Evolutionary conservation across 257 asterid species (phyloP).

Genomic region (Forsythia viridissima): DNA sequence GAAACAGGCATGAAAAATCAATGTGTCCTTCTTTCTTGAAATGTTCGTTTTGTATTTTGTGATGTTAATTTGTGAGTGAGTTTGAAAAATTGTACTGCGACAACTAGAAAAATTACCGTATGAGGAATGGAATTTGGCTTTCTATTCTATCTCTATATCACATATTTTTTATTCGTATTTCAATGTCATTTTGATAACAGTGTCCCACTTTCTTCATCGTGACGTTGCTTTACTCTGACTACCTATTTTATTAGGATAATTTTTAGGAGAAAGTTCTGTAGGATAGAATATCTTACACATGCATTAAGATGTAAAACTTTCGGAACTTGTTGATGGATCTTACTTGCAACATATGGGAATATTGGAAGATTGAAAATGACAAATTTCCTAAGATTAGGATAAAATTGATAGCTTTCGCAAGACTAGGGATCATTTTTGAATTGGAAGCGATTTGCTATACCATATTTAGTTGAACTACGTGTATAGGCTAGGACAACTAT

Average conservation of each 20-base stretch:
- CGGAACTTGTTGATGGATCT: constrained; percentile 1
- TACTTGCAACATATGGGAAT: background rate
- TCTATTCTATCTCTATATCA: too few relatives aligned
- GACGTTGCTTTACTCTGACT: too few relatives aligned
- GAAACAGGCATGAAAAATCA: background rate
- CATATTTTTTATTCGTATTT: too few relatives aligned
- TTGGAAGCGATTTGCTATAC: background rate
- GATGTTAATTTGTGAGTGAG: background rate
- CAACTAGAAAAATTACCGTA: too few relatives aligned
- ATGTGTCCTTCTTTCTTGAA: background rate
- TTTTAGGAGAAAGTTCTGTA: too few relatives aligned
- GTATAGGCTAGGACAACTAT: background rate
- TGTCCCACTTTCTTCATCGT: background rate
- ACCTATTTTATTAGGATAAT: too few relatives aligned
- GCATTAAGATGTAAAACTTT: background rate
- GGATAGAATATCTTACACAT: background rate
- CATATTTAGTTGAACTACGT: background rate
- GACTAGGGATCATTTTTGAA: background rate
- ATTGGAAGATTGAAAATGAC: background rate
- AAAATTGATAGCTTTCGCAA: background rate
- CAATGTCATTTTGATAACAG: too few relatives aligned
- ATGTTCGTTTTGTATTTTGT: background rate
- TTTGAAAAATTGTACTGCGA: too few relatives aligned
- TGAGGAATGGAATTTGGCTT: too few relatives aligned
- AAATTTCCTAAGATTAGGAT: background rate